Evolutionary conservation across 75 land plant genomes (phyloP), one percentile per base, ranked within the genome.

Genomic region (Selaginella tamariscina): DNA sequence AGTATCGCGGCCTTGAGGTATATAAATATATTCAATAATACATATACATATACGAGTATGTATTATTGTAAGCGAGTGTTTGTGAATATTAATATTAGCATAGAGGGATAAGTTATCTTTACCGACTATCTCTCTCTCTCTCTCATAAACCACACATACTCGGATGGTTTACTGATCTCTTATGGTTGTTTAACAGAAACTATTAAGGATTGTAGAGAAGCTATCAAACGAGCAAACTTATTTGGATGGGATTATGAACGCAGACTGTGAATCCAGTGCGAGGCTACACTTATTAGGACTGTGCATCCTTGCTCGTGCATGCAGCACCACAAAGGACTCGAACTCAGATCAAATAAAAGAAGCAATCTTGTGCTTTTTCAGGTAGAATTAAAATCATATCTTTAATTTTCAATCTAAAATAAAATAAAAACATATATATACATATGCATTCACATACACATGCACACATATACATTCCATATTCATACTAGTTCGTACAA

Each of bases 1-100:
- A 93, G 56, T 89, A 80, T 74, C 70, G 84, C 33, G 83, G 84
- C 70, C 83, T 83, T 72, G 84, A 94, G 98, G 98, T 89, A 57
- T 44, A 23, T n/a, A n/a, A n/a, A n/a, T n/a, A n/a, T n/a, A n/a
- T n/a, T n/a, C n/a, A n/a, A n/a, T n/a, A n/a, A n/a, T n/a, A n/a
- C n/a, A n/a, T n/a, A n/a, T n/a, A n/a, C n/a, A n/a, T n/a, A n/a
- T n/a, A n/a, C n/a, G n/a, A n/a, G n/a, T n/a, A n/a, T n/a, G n/a
- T n/a, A n/a, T n/a, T n/a, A n/a, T n/a, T 22, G 1, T 15, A 31
- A 32, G 2, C n/a, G 20, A 32, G 1, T 0, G 27, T 66, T 20
- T 67, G 0, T n/a, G n/a, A n/a, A n/a, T n/a, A n/a, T n/a, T n/a
- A n/a, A n/a, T n/a, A n/a, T n/a, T n/a, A n/a, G n/a, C n/a, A n/a